Percentiles rank a stretch among this genome's conserved stretches.
These are phyloP conservation scores for Halophytophthora batemanensis DNA, from an alignment of 352 stramenopile genomes.

Conservation along the genomic window DNA sequence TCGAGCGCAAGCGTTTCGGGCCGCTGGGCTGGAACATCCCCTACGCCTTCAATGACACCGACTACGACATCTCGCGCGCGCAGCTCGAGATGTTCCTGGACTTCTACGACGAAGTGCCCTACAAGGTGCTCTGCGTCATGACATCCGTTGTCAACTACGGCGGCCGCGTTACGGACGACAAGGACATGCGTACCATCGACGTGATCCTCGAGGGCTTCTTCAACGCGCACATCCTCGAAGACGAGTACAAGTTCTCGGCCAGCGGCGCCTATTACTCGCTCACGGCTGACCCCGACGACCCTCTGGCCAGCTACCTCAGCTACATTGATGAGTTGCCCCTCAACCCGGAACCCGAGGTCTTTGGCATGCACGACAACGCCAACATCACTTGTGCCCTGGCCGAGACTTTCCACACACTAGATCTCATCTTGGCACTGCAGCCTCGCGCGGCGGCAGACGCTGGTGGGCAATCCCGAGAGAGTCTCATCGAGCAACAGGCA, in stretches of 20 bases:
- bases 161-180: slow-evolving; percentile 92
- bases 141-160: slow-evolving; percentile 95
- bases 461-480: slow-evolving; percentile 66
- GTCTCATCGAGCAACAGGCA: slow-evolving; percentile 72
- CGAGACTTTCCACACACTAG: slow-evolving; percentile 86
- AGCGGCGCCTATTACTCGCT: slow-evolving; percentile 89
- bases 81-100: slow-evolving; percentile 88
- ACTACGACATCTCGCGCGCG: slow-evolving; percentile 88
- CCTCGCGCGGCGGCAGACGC: slow-evolving; percentile 60
- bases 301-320: slow-evolving; percentile 84
- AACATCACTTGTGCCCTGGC: slow-evolving; percentile 91
- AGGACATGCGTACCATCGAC: slow-evolving; percentile 90
- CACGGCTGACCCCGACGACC: slow-evolving; percentile 59
- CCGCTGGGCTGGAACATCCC: slow-evolving; percentile 96
- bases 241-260: slow-evolving; percentile 69
- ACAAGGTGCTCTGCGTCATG: slow-evolving; percentile 90
- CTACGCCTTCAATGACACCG: slow-evolving; percentile 97
- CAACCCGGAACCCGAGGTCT: slow-evolving; percentile 90
- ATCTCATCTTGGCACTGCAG: slow-evolving; percentile 84
- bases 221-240: slow-evolving; percentile 72
- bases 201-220: slow-evolving; percentile 91
- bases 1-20: slow-evolving; percentile 94
- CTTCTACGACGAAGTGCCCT: slow-evolving; percentile 83
- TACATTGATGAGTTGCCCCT: slow-evolving; percentile 93
- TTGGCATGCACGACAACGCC: slow-evolving; percentile 94